A percentile compares a stretch with the other conserved stretches of the same genome.
These are phyloP conservation scores for Akanthomyces lecanii DNA, from an alignment of 2,329 filamentous ascomycete genomes.

Conservation along the genomic window DNA sequence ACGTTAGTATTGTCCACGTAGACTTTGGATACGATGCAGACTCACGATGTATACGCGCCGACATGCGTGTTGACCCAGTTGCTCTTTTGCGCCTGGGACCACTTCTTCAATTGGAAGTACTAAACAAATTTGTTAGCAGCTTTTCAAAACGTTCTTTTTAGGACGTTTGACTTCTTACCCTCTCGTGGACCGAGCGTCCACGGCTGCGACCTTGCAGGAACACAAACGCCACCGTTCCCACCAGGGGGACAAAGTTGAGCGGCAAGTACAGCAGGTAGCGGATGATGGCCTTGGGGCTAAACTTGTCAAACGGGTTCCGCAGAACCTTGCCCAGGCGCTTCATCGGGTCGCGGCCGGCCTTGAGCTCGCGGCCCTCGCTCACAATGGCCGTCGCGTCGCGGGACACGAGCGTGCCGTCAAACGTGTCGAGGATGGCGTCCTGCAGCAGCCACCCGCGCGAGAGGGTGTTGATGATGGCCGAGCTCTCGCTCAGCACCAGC, in stretches of 20 bases:
- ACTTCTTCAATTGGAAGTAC: conserved; percentile 90
- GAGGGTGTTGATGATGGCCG: conserved; percentile 52
- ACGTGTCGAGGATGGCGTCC: conserved; percentile 81
- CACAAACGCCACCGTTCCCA: conserved; percentile 80
- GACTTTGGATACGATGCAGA: conserved; percentile 19
- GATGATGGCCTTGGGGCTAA: conserved; percentile 60
- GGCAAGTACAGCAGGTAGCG: conserved; percentile 82
- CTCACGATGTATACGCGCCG: conserved; percentile 77
- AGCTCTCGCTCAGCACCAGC: conserved; percentile 61
- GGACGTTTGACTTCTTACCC: conserved; percentile 38
- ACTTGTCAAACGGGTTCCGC: conserved; percentile 54
- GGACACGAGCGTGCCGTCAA: conserved; percentile 67
- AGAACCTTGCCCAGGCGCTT: conserved; percentile 53
- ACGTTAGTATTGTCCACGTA: not conserved
- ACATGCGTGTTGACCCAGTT: conserved; percentile 67
- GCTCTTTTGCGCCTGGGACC: conserved; percentile 60
- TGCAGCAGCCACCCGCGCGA: conserved; percentile 71
- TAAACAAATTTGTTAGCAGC: conserved; percentile 34
- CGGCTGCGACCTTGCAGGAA: conserved; percentile 61
- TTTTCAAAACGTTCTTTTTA: no score
- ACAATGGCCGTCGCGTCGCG: conserved; percentile 58
- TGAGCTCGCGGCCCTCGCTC: conserved; percentile 68
- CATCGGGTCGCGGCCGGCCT: conserved; percentile 54
- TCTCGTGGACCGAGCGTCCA: conserved; percentile 47
- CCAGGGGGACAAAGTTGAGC: conserved; percentile 86